Evolutionary conservation across 345 rosid genomes (phyloP), one percentile per base, ranked within the genome.

Genomic region (Populus pruinosa): DNA sequence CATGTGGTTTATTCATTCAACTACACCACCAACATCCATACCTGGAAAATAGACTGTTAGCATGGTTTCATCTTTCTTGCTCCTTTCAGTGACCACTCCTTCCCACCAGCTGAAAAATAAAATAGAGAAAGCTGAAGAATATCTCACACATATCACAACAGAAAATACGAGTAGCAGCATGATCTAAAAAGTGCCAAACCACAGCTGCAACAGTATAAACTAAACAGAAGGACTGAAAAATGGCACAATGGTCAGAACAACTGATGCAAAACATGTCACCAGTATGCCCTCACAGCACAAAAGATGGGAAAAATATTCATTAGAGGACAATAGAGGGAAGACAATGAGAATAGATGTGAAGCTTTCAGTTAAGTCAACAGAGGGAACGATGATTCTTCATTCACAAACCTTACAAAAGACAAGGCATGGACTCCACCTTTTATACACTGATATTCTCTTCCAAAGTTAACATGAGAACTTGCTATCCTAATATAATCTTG

Each of bases 81-180:
- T 88, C 89, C 89, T 93, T 81, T 91, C 98, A 50, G 89, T 87
- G 72, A 96, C 82, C 73, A 91, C 88, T 78, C 98, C 99, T 85
- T 96, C 98, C 93, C 89, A 82, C 99, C 99, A 96, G 83, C 99
- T 96, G 87, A 76, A 73, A 71, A 74, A 79, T 55, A 77, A 79
- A 75, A 71, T 47, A 73, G 78, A 50, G 75, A 9, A 66, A 59
- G 47, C 47, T 43, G 76, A 33, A 21, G 27, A 11, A 47, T 1
- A 81, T 5, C 53, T 44, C 25, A 50, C 36, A 43, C 23, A 43
- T 11, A 21, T 53, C 25, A 43, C 9, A 23, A 50, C 38, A 17
- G 50, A 76, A 75, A 76, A 61, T 13, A 43, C 10, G 20, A 10
- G 56, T 38, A 29, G 49, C 61, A 29, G 49, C 61, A 67, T 72